Percentiles rank a stretch among this genome's conserved stretches.
These are phyloP conservation scores for Aspergillus vadensis DNA, from an alignment of 2,329 filamentous ascomycete genomes.

Conservation along the genomic window DNA sequence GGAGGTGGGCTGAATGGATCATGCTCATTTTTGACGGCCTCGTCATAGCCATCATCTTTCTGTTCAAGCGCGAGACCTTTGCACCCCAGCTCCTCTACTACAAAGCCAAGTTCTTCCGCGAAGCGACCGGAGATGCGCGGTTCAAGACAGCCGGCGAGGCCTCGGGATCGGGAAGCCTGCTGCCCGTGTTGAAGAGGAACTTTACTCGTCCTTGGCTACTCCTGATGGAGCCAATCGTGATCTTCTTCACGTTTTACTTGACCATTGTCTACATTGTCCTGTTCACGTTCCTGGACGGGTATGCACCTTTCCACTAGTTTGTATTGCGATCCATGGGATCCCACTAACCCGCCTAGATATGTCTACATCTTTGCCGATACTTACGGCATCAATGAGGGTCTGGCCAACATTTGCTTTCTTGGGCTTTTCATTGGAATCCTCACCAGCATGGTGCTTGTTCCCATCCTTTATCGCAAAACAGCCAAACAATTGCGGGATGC, in stretches of 20 bases:
- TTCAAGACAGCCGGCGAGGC: constrained; percentile 50
- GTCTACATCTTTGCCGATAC: constrained; percentile 54
- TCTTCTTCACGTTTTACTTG: constrained; percentile 29
- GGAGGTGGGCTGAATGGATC: constrained; percentile 51
- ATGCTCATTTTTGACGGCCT: constrained; percentile 41
- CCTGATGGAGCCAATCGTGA: constrained; percentile 31
- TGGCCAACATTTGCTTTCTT: constrained; percentile 51
- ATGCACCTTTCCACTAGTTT: background rate
- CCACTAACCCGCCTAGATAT: constrained; percentile 29
- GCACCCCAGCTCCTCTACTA: constrained; percentile 47
- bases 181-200: background rate
- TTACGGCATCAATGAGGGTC: constrained; percentile 49
- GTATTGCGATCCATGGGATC: background rate
- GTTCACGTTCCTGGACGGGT: constrained; percentile 43
- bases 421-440: constrained; percentile 49
- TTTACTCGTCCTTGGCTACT: constrained; percentile 13
- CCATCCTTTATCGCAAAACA: constrained; percentile 50
- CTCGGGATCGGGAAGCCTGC: background rate
- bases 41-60: constrained; percentile 38
- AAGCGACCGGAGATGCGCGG: constrained; percentile 46
- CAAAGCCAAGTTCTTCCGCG: constrained; percentile 45
- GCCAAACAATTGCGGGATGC: constrained; percentile 37
- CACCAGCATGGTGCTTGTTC: constrained; percentile 42
- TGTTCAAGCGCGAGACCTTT: constrained; percentile 55
- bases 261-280: constrained; percentile 34